A percentile compares a stretch with the other conserved stretches of the same genome.
These are phyloP conservation scores for Vitis hybrid DNA, from an alignment of 177 flowering plant genomes.

Conservation along the genomic window DNA sequence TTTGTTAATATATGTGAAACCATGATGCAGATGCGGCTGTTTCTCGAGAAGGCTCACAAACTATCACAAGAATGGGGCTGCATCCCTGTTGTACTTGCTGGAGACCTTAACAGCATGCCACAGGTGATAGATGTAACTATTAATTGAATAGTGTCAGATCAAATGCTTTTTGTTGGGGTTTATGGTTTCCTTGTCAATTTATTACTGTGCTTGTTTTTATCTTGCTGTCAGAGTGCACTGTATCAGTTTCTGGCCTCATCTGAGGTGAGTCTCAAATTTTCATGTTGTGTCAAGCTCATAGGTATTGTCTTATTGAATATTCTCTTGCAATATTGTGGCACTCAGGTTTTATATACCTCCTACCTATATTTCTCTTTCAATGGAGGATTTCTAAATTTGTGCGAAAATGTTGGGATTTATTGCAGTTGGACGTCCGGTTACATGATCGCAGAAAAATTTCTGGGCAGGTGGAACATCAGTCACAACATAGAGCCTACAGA, in stretches of 20 bases:
- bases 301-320: not conserved
- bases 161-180: not conserved
- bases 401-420: slow-evolving; percentile 8
- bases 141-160: not conserved
- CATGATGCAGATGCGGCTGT: slow-evolving; percentile 53
- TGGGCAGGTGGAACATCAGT: slow-evolving; percentile 43
- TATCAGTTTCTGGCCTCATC: slow-evolving; percentile 77
- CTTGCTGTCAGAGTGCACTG: slow-evolving; percentile 64
- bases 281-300: not conserved
- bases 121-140: slow-evolving; percentile 39
- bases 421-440: slow-evolving; percentile 58
- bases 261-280: slow-evolving; percentile 45
- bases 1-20: slow-evolving; percentile 1
- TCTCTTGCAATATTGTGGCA: not conserved
- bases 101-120: slow-evolving; percentile 85
- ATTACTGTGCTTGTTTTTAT: slow-evolving; percentile 13
- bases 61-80: slow-evolving; percentile 70
- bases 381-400: slow-evolving; percentile 1
- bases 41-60: slow-evolving; percentile 65
- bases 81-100: slow-evolving; percentile 73
- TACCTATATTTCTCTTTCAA: not conserved
- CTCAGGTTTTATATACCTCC: not conserved
- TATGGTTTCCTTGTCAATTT: slow-evolving; percentile 1
- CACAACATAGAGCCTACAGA: slow-evolving; percentile 15
- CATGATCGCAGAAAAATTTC: slow-evolving; percentile 70